A percentile compares a stretch with the other conserved stretches of the same genome.
These are phyloP conservation scores for Fonsecaea erecta DNA, from an alignment of 2,329 filamentous ascomycete genomes.

Conservation along the genomic window DNA sequence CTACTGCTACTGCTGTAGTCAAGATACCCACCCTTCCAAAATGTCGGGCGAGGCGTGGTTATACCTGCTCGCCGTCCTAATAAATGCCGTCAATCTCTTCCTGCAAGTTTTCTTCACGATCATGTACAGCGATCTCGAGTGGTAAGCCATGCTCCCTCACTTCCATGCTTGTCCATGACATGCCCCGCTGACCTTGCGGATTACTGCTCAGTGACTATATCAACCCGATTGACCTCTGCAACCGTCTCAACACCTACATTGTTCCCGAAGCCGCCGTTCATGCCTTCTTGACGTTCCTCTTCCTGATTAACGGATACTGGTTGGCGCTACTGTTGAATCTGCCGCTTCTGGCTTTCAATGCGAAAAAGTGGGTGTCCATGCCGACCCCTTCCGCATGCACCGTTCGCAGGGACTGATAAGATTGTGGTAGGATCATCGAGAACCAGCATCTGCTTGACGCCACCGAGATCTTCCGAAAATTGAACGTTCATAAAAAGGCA, in stretches of 20 bases:
- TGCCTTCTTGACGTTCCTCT: constrained; percentile 91
- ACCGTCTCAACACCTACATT: constrained; percentile 99
- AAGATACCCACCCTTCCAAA: constrained; percentile 46
- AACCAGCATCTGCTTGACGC: constrained; percentile 97
- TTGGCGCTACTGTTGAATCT: constrained; percentile 88
- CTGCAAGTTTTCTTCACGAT: constrained; percentile 99
- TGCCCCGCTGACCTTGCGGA: not conserved
- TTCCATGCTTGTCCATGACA: not conserved
- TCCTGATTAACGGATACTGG: constrained; percentile 99
- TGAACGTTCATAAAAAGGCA: constrained; percentile 99
- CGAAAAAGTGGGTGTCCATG: constrained; percentile 80
- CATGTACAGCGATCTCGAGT: constrained; percentile 99
- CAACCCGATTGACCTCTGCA: constrained; percentile 99
- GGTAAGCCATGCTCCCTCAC: constrained; percentile 64
- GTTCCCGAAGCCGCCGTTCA: constrained; percentile 98
- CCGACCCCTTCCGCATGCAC: not conserved
- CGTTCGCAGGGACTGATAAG: constrained; percentile 20
- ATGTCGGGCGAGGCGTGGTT: constrained; percentile 99
- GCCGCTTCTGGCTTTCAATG: constrained; percentile 89
- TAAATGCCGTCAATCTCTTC: constrained; percentile 99
- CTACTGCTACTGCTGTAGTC: constrained; percentile 1
- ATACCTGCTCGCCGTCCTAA: constrained; percentile 95
- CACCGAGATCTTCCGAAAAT: constrained; percentile 98
- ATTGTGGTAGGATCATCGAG: constrained; percentile 76
- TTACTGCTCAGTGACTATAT: constrained; percentile 81